Percentiles rank a stretch among this genome's conserved stretches.
These are phyloP conservation scores for Aspergillus avenaceus DNA, from an alignment of 495 filamentous ascomycete genomes.

Conservation along the genomic window DNA sequence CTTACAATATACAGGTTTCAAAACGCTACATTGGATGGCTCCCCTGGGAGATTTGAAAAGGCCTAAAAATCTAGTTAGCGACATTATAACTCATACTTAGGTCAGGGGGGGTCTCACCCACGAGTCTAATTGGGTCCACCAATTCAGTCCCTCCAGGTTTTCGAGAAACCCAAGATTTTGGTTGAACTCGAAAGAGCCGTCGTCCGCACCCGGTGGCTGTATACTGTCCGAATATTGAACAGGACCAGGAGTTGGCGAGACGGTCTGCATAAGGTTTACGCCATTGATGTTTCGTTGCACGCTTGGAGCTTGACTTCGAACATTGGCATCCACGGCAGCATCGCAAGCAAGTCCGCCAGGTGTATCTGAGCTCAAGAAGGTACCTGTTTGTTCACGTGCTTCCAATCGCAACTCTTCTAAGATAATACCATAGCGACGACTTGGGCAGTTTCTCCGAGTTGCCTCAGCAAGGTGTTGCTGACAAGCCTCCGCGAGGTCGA, in stretches of 20 bases:
- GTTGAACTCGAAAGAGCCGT: constrained; percentile 13
- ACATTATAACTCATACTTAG: not conserved
- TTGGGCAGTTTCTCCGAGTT: constrained; percentile 46
- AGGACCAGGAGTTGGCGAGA: constrained; percentile 12
- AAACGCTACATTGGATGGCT: constrained; percentile 18
- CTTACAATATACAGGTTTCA: not conserved
- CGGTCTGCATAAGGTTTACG: not conserved
- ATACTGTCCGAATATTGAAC: constrained; percentile 16
- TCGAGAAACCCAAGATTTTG: constrained; percentile 26
- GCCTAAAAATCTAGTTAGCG: constrained; percentile 7
- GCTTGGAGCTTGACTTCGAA: not conserved
- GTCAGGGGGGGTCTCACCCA: constrained; percentile 21
- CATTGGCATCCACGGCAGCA: not conserved
- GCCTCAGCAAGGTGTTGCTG: constrained; percentile 47
- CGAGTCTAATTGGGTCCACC: constrained; percentile 35
- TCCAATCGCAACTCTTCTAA: constrained; percentile 43
- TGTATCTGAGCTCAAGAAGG: constrained; percentile 2
- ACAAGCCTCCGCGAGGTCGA: constrained; percentile 40
- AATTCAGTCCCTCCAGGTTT: constrained; percentile 27
- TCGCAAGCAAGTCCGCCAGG: constrained; percentile 9
- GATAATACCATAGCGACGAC: constrained; percentile 49
- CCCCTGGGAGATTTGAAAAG: constrained; percentile 24
- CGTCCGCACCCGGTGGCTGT: constrained; percentile 14
- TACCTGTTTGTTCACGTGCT: constrained; percentile 36
- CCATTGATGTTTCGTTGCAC: constrained; percentile 1